Evolutionary conservation across 148 eudicot species (phyloP), one percentile per base, ranked within the genome.

Genomic region (Rhododendron griersonianum): DNA sequence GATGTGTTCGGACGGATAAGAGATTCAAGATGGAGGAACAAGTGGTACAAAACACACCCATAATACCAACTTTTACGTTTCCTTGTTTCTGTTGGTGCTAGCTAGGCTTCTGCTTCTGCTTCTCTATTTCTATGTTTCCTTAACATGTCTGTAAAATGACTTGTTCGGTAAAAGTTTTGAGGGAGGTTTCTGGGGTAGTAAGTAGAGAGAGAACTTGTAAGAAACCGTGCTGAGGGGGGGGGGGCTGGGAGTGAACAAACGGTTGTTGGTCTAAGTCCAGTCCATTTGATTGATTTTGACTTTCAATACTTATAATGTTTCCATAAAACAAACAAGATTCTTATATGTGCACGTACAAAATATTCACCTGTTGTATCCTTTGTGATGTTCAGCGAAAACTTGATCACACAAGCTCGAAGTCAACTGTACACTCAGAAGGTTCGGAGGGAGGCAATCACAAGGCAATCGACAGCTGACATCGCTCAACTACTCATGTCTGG

Each of bases 401-500:
- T 80, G 84, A 85, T 89, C 16, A 87, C 57, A 59, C 86, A 78
- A 83, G 16, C 77, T 45, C 79, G 80, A 37, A 3, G 11, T 55
- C 87, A 83, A 50, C 28, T 89, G n/a, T 14, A 76, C 7, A 50
- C 82, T 16, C 89, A 83, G 37, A 89, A 71, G 79, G 83, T 16
- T n/a, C 83, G 89, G 82, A 85, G 82, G 83, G 87, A 83, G 65
- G 71, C 89, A 30, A 89, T 85, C 19, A 82, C 83, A 85, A 83
- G 83, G 71, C 88, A 85, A 78, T 85, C 85, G 6, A 55, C 47
- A 48, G 81, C 48, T 2, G 88, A 87, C 81, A 86, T 87, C 25
- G 82, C 82, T 87, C 86, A 87, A 83, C 86, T 89, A 59, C 77
- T 53, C 37, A 47, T 73, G 3, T 14, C 37, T 71, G 91, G 83